Evolutionary conservation across 768 basidiomycete species (phyloP), one percentile per base, ranked within the genome.

Genomic region (Tulasnella sp.): DNA sequence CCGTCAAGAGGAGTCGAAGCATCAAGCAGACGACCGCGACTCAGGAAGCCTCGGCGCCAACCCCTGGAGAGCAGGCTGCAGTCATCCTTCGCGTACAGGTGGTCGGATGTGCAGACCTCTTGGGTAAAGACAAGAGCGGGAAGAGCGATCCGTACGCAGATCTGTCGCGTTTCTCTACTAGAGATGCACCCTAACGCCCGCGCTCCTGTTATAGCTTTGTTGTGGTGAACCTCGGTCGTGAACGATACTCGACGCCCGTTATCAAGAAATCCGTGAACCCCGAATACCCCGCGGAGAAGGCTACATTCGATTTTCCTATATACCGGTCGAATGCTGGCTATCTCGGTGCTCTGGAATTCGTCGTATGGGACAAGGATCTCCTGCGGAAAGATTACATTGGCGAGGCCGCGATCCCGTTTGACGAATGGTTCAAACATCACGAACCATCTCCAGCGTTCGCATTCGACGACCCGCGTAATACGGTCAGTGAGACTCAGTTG

Each of bases 381-480:
- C 88, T 94, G 82, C 90, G 89, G 83, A 98, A 96, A 87, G 97
- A 98, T 72, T 99, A 98, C 85, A 89, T 99, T 22, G 98, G 98
- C 22, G 97, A 99, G 86, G 90, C 91, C 6, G 90, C 92, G 0
- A 82, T 98, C 9, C 90, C 91, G 0, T 84, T 97, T n/a, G 92
- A 92, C 28, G 91, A 94, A 46, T 97, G 96, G 95, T 98, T 96
- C 83, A 88, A 81, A 58, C 87, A 84, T 80, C 86, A 86, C 24
- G 86, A 80, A 54, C 79, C 79, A 11, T 80, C 79, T 74, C 79
- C 79, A 9, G 79, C 87, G 0, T 90, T 88, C 81, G 89, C 84
- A 16, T 96, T 90, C 86, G 89, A 90, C 72, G 91, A 93, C 64
- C 85, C 88, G 14, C 87, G 86, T n/a, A 95, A 96, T 84, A 89